These are phyloP conservation scores for Helotiales sp. DNA, from an alignment of 2,329 filamentous ascomycete species.

Conservation along the genomic window DNA sequence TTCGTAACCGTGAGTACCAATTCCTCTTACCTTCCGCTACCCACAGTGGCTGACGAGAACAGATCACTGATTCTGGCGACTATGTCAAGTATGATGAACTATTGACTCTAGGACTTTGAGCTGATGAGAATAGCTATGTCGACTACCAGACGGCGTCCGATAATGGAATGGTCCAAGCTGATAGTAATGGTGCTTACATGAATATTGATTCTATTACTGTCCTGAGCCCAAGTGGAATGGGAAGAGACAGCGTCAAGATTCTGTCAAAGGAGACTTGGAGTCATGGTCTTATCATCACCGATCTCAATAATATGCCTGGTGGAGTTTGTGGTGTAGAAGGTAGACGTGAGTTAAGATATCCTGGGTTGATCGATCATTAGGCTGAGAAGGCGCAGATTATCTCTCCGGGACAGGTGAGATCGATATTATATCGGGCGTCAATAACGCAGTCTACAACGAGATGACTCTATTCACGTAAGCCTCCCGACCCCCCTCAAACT, in stretches of 20 bases:
- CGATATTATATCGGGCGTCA: conserved; percentile 56
- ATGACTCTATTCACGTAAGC: conserved; percentile 25
- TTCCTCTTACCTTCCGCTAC: neutral
- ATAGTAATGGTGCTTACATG: conserved; percentile 56
- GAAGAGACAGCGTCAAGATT: conserved; percentile 63
- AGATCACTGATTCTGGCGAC: neutral
- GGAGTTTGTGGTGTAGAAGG: conserved; percentile 71
- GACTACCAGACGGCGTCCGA: conserved; percentile 43
- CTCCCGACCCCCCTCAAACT: neutral
- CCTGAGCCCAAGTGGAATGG: conserved; percentile 41
- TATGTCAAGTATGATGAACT: neutral
- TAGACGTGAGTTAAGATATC: conserved; percentile 45
- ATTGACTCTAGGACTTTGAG: neutral
- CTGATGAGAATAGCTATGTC: conserved; percentile 4
- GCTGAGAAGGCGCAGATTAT: neutral
- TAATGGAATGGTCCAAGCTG: neutral
- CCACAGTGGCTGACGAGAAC: neutral
- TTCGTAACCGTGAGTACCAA: conserved; percentile 1
- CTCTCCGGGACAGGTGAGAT: conserved; percentile 28
- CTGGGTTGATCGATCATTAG: neutral
- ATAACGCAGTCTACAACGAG: conserved; percentile 38
- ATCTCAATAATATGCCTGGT: conserved; percentile 71
- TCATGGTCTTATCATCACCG: conserved; percentile 67
- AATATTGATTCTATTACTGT: conserved; percentile 62
- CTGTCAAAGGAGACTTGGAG: conserved; percentile 63